Percentiles rank a stretch among this genome's conserved stretches.
These are phyloP conservation scores for Lophiostoma macrostomum DNA, from an alignment of 495 filamentous ascomycete genomes.

Conservation along the genomic window DNA sequence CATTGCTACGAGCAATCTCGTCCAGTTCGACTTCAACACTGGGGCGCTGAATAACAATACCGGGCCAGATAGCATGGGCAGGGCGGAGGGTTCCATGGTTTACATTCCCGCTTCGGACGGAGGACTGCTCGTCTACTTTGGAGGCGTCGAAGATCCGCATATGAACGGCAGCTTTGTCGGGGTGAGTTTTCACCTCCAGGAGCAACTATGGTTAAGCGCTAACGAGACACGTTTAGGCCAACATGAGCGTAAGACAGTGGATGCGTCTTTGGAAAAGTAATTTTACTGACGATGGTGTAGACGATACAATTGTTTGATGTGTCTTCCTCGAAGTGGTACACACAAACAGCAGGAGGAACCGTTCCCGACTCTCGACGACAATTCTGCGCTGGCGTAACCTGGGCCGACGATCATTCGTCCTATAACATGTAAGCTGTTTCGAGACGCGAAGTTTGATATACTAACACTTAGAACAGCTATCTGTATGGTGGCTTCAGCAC, in stretches of 20 bases:
- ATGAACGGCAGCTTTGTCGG: constrained; percentile 33
- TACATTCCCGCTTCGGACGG: constrained; percentile 52
- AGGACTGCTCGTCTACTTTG: constrained; percentile 54
- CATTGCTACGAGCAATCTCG: constrained; percentile 41
- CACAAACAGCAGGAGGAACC: constrained; percentile 48
- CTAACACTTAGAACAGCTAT: constrained; percentile 43
- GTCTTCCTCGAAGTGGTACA: constrained; percentile 52
- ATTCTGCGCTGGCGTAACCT: constrained; percentile 55
- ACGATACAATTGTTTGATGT: constrained; percentile 54
- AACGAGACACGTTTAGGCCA: constrained; percentile 19
- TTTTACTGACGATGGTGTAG: constrained; percentile 8
- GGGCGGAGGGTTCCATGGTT: constrained; percentile 48
- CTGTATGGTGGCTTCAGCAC: constrained; percentile 52
- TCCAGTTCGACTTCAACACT: constrained; percentile 47
- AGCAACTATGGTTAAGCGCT: background rate
- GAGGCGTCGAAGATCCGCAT: constrained; percentile 44
- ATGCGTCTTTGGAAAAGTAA: background rate
- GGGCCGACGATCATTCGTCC: constrained; percentile 53
- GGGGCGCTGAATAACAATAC: constrained; percentile 45
- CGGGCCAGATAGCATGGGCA: constrained; percentile 45
- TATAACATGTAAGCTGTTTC: constrained; percentile 59
- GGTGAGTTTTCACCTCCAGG: constrained; percentile 10
- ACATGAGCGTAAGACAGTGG: constrained; percentile 37
- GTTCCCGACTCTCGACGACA: constrained; percentile 47
- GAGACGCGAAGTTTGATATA: no score